phyloP scores from a whole-genome alignment of 2,329 filamentous ascomycete species.

The Volutella citrinella region DNA sequence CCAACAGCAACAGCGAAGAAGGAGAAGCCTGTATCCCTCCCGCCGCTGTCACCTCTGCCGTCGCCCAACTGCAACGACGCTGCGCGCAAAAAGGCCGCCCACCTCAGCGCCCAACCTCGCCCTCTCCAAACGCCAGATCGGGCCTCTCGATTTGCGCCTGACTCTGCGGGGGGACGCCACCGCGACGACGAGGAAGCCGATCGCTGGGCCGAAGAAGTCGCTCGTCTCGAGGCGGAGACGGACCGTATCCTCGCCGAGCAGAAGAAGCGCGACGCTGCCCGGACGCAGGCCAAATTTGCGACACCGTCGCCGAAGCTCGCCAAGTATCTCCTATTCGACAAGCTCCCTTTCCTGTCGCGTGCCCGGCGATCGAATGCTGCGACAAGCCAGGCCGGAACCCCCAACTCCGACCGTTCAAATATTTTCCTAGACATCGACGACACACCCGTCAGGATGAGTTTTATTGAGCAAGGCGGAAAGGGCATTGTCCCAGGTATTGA shows the following conservation, averaged over 20 bases:
- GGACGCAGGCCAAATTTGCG: constrained; percentile 42
- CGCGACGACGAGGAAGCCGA: constrained; percentile 22
- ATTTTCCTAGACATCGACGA: constrained; percentile 30
- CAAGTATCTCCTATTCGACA: constrained; percentile 44
- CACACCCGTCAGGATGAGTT: constrained; percentile 31
- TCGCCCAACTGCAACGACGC: not conserved
- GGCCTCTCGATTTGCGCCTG: too few relatives aligned
- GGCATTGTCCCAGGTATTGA: constrained; percentile 57
- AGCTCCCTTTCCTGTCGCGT: constrained; percentile 44
- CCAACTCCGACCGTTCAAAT: constrained; percentile 31
- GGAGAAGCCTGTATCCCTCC: too few relatives aligned
- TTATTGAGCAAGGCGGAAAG: constrained; percentile 44
- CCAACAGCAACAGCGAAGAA: too few relatives aligned
- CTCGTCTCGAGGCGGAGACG: constrained; percentile 45
- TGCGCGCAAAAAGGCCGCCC: not conserved
- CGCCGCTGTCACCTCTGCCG: not conserved
- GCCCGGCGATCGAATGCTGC: constrained; percentile 36
- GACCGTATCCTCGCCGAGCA: constrained; percentile 48
- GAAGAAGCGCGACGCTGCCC: constrained; percentile 46
- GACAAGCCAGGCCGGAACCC: constrained; percentile 29
- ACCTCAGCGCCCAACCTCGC: constrained; percentile 19
- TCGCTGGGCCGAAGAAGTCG: constrained; percentile 36
- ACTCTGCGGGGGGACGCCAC: too few relatives aligned
- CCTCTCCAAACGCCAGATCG: constrained; percentile 21
- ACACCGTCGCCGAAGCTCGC: constrained; percentile 28